Base-by-base conservation (phyloP, 139 green algal species). In the Chlamydomonas sp. region DNA sequence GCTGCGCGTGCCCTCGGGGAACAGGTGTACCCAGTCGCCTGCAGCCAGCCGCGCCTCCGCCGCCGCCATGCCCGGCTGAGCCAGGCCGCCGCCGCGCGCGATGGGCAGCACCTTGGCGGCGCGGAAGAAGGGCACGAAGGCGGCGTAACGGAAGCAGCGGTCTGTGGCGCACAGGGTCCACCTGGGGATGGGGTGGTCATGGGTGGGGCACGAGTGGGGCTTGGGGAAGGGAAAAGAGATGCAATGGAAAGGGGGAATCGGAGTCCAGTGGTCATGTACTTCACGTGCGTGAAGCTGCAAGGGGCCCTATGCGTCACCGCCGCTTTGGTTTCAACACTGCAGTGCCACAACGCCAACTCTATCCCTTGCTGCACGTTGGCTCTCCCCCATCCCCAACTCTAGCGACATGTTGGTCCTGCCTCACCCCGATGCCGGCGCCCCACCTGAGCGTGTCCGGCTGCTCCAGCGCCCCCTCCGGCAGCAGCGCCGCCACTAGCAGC, bases 11-110 rank as follows among this genome's bases (percentile, higher is more conserved):
- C 97, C 97, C 89, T 99, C 97, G 0, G 97, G 97, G 80, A 99
- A 99, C 20, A 99, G 96, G 93, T 99, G 97, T 81, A 99, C 95
- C 97, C 97, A 99, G 61, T 98, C 96, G 9, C 97, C 97, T 2
- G 77, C 73, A 1, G 67, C 74, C 81, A 98, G 90, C 15, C 90
- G 91, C 5, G 80, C 80, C 82, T 96, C 91, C 49, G 96, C 95
- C 73, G 93, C 93, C 68, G 77, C 85, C 92, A 98, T 96, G 77
- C 95, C 97, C 5, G 91, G 88, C 91, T 99, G 97, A 67, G 90
- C 62, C 79, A 98, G 77, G 15, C 97, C 97, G 3, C 85, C 93
- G 10, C 97, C 97, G 1, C 97, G 91, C 90, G 97, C 95, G n/a
- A 99, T 93, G 0, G 97, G 96, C 62, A 99, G 93, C 71, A 98